Evolutionary conservation across 2,329 filamentous ascomycete genomes (phyloP).

Genomic region (Fusarium sterilihyphosum): DNA sequence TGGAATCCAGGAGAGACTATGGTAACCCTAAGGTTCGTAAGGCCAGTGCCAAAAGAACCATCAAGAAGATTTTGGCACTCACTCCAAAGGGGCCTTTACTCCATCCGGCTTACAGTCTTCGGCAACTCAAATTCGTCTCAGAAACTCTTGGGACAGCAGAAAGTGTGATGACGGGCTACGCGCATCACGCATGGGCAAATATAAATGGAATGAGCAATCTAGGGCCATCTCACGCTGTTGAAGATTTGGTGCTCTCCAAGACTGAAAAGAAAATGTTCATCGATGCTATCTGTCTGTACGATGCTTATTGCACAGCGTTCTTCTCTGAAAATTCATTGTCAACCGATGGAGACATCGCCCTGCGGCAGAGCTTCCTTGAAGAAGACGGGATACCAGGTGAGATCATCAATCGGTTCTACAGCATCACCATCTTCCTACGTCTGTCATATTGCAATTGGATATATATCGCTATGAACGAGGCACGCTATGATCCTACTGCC

Average conservation of each 20-base stretch:
- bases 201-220: too few relatives aligned
- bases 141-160: background rate
- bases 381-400: too few relatives aligned
- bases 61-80: fast-evolving
- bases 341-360: too few relatives aligned
- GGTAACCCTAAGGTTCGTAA: fast-evolving
- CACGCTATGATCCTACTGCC: fast-evolving
- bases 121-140: background rate
- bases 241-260: too few relatives aligned
- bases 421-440: background rate
- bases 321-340: too few relatives aligned
- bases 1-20: fast-evolving
- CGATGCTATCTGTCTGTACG: too few relatives aligned
- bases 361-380: too few relatives aligned
- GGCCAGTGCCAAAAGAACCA: too few relatives aligned
- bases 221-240: too few relatives aligned
- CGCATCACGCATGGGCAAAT: background rate
- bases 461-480: background rate
- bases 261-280: too few relatives aligned
- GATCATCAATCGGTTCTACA: too few relatives aligned
- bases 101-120: background rate
- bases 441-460: background rate
- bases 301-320: too few relatives aligned
- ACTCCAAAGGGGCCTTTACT: background rate
- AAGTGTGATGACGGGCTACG: background rate